Conservation (phyloP, 768 basidiomycete species). For the Termitomyces sp. region DNA sequence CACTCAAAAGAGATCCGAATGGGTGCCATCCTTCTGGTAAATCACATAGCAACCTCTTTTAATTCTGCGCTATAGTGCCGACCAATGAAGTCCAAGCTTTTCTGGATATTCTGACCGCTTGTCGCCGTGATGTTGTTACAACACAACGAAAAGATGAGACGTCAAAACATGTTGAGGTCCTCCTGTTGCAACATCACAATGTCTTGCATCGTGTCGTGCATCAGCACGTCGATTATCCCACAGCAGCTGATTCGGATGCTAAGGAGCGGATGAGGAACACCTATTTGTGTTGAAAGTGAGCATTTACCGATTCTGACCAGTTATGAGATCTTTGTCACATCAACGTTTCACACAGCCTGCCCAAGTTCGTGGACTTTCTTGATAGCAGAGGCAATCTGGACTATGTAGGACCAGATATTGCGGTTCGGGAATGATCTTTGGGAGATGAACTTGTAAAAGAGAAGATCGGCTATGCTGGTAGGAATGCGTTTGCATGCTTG, state of each 20-base stretch:
- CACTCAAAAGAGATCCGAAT: constrained; percentile 34
- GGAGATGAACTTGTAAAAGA: constrained; percentile 17
- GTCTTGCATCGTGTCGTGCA: too few relatives aligned
- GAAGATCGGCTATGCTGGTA: constrained; percentile 18
- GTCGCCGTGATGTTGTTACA: constrained; percentile 60
- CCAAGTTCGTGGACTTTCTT: too few relatives aligned
- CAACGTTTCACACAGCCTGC: too few relatives aligned
- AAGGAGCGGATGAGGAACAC: neutral
- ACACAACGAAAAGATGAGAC: constrained; percentile 74
- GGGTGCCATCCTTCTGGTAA: too few relatives aligned
- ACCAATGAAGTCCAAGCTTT: constrained; percentile 71
- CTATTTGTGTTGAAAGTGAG: too few relatives aligned
- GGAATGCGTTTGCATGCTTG: too few relatives aligned
- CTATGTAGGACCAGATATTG: too few relatives aligned
- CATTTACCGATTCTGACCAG: constrained; percentile 73
- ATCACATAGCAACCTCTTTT: constrained; percentile 70
- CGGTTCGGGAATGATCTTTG: constrained; percentile 60
- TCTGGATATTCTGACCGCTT: constrained; percentile 54
- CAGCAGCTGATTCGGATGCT: constrained; percentile 84
- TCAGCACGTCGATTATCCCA: constrained; percentile 81
- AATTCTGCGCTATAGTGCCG: constrained; percentile 77
- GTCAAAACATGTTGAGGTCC: constrained; percentile 83
- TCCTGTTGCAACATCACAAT: too few relatives aligned
- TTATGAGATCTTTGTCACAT: too few relatives aligned
- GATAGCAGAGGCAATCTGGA: too few relatives aligned